Conservation (phyloP, 352 stramenopile species). For the Phytophthora syringae region DNA sequence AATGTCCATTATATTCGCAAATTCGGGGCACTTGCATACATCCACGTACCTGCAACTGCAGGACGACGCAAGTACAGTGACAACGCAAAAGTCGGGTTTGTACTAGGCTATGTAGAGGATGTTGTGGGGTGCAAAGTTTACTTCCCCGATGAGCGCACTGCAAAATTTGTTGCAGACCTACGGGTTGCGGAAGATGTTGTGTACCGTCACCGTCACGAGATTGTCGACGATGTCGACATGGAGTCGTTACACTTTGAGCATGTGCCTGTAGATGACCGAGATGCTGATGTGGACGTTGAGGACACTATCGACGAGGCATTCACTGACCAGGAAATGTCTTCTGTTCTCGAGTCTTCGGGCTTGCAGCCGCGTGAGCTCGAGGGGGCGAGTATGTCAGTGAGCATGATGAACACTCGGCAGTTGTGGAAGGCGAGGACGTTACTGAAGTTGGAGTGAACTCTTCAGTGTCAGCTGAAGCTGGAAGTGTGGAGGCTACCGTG, state of each 20-base stretch:
- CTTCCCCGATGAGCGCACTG: too few species aligned
- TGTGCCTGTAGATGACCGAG: background rate
- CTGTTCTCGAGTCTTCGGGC: background rate
- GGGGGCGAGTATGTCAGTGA: background rate
- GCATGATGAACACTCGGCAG: background rate
- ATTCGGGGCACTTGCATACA: background rate
- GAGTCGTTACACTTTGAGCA: slow-evolving; percentile 10
- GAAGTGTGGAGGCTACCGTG: background rate
- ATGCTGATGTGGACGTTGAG: background rate
- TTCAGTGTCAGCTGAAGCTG: background rate
- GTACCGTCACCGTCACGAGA: slow-evolving; percentile 6
- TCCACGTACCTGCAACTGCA: background rate
- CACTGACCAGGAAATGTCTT: background rate
- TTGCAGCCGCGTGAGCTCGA: background rate
- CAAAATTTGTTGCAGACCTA: background rate
- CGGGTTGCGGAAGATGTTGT: slow-evolving; percentile 1
- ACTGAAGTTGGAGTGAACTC: background rate
- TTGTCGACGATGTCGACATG: background rate
- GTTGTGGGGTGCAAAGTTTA: too few species aligned
- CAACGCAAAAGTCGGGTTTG: background rate
- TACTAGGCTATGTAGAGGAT: too few species aligned
- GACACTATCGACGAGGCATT: background rate
- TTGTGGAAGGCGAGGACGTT: background rate
- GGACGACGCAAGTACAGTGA: background rate
- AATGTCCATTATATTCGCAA: background rate